Conservation (phyloP, 257 asterid species). For the Fraxinus americana region DNA sequence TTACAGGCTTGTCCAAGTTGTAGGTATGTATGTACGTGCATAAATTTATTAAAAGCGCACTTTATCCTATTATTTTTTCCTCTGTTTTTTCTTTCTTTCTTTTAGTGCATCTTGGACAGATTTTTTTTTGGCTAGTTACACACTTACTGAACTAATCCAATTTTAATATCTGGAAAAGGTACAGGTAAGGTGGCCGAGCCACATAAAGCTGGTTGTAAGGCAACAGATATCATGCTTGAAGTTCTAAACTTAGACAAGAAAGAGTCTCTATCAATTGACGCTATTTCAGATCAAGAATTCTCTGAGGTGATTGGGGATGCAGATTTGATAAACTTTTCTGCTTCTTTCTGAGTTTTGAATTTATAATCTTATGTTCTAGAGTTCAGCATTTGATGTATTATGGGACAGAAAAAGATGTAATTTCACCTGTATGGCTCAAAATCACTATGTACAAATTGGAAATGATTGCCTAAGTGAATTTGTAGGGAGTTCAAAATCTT, state of each 20-base stretch:
- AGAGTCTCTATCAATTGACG: constrained; percentile 70
- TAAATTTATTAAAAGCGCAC: constrained; percentile 14
- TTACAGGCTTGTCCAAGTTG: constrained; percentile 92
- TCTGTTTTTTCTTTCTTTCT: background rate
- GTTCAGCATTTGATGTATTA: background rate
- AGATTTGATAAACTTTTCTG: constrained; percentile 15
- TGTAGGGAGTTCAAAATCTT: constrained; percentile 1
- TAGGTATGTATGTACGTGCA: constrained; percentile 50
- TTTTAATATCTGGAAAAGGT: constrained; percentile 45
- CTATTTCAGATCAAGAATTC: constrained; percentile 79
- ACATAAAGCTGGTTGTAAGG: constrained; percentile 70
- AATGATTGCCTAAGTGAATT: background rate
- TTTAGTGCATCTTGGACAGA: background rate
- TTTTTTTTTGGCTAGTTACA: background rate
- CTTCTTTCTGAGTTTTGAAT: constrained; percentile 16
- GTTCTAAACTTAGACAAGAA: constrained; percentile 75
- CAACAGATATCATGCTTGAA: constrained; percentile 76
- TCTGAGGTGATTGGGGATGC: constrained; percentile 63
- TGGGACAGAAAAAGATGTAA: constrained; percentile 7
- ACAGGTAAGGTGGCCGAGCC: constrained; percentile 66
- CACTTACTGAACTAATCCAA: constrained; percentile 15
- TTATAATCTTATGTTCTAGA: background rate
- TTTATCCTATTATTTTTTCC: constrained; percentile 10
- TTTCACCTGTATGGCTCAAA: background rate
- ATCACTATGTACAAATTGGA: background rate